These are phyloP conservation scores for Apocynum venetum DNA, from an alignment of 257 asterid genomes.

Conservation along the genomic window DNA sequence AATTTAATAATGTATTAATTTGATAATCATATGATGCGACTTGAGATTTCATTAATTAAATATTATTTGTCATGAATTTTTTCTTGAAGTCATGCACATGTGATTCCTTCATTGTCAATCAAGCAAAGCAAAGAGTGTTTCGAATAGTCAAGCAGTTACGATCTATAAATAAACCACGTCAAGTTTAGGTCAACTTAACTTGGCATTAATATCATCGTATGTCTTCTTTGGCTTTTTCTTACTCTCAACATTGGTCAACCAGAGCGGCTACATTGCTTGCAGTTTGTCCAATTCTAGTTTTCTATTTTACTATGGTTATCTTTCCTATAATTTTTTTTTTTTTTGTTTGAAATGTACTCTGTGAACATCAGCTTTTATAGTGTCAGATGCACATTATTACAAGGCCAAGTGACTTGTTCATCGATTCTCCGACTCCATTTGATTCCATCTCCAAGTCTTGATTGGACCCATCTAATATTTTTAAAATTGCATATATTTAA, in stretches of 20 bases:
- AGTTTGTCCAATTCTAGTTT: neutral
- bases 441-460: neutral
- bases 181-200: neutral
- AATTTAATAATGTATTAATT: too few relatives aligned
- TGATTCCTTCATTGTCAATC: neutral
- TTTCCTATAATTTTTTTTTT: neutral
- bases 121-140: conserved; percentile 3
- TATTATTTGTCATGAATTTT: too few relatives aligned
- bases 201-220: neutral
- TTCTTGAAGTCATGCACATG: neutral
- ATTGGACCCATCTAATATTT: too few relatives aligned
- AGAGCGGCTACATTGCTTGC: neutral
- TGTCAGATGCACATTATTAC: too few relatives aligned
- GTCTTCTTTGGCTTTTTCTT: neutral
- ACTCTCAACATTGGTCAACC: neutral
- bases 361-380: too few relatives aligned
- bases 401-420: too few relatives aligned
- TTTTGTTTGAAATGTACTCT: neutral
- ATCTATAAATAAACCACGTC: too few relatives aligned
- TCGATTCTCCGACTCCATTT: neutral
- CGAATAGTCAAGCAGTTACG: neutral
- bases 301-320: neutral
- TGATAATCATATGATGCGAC: too few relatives aligned
- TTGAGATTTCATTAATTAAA: too few relatives aligned
- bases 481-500: too few relatives aligned